phyloP scores from a whole-genome alignment of 805 yeast species.

The Yarrowia sp. region DNA sequence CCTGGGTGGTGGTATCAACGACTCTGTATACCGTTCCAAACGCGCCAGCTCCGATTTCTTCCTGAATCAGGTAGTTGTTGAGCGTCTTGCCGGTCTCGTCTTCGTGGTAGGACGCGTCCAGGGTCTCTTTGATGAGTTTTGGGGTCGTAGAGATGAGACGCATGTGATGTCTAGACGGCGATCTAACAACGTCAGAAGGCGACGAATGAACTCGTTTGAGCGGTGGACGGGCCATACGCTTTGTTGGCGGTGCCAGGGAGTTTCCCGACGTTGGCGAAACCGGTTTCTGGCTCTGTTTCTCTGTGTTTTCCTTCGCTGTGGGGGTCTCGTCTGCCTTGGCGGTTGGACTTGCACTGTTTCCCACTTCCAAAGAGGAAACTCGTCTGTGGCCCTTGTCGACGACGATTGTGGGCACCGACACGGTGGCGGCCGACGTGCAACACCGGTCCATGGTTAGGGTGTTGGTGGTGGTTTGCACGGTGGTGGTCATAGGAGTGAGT shows the following conservation, averaged over 20 bases:
- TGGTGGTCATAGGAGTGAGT: slow-evolving; percentile 10
- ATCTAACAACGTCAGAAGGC: slow-evolving; percentile 46
- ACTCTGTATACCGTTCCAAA: slow-evolving; percentile 90
- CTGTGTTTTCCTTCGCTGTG: background rate
- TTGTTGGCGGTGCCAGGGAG: slow-evolving; percentile 9
- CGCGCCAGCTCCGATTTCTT: slow-evolving; percentile 86
- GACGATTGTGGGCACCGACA: slow-evolving; percentile 30
- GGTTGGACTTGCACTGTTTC: background rate
- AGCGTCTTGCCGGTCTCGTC: slow-evolving; percentile 47
- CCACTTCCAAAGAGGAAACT: slow-evolving; percentile 11
- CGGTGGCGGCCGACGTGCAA: slow-evolving; percentile 12
- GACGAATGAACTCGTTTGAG: slow-evolving; percentile 49
- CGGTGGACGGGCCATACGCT: slow-evolving; percentile 31
- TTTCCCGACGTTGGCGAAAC: slow-evolving; percentile 4
- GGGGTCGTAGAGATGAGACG: slow-evolving; percentile 49
- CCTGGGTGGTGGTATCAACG: slow-evolving; percentile 66
- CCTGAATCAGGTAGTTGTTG: slow-evolving; percentile 66
- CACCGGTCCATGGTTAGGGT: slow-evolving; percentile 25
- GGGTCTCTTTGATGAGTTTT: slow-evolving; percentile 50
- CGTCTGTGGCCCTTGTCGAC: slow-evolving; percentile 33
- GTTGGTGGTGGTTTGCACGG: slow-evolving; percentile 31
- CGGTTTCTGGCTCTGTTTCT: background rate
- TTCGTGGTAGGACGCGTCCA: slow-evolving; percentile 45
- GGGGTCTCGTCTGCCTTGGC: too few relatives aligned
- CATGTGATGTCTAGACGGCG: slow-evolving; percentile 51